phyloP scores from a whole-genome alignment of 2,329 filamentous ascomycete species.

The Phialophora expanda region DNA sequence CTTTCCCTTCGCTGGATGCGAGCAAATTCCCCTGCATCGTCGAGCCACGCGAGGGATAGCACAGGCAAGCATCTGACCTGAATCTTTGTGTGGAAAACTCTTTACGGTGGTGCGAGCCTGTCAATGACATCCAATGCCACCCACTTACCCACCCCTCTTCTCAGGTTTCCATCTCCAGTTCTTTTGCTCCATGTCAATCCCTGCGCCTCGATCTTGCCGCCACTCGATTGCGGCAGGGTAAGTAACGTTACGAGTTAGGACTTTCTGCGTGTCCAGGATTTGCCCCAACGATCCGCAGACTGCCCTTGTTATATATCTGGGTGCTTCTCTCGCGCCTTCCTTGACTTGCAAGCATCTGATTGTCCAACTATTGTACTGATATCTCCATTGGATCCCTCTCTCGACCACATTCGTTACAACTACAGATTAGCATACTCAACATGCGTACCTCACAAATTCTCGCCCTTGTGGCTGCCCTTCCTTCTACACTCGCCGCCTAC shows the following conservation, averaged over 20 bases:
- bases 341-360: background rate
- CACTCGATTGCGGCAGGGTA: constrained; percentile 11
- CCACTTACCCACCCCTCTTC: background rate
- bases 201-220: constrained; percentile 27
- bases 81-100: background rate
- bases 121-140: background rate
- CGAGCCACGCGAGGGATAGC: background rate
- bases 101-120: background rate
- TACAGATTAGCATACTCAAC: constrained; percentile 7
- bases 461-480: constrained; percentile 42
- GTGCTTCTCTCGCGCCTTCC: constrained; percentile 1
- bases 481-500: constrained; percentile 42
- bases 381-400: constrained; percentile 14
- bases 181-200: constrained; percentile 6
- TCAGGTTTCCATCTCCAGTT: background rate
- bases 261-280: constrained; percentile 1
- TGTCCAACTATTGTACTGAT: background rate
- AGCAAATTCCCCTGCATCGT: constrained; percentile 1
- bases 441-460: constrained; percentile 44
- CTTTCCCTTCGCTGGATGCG: background rate
- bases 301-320: constrained; percentile 3
- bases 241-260: background rate
- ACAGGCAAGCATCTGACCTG: background rate
- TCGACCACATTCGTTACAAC: constrained; percentile 19
- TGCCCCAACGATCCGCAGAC: constrained; percentile 11